Percentiles rank a stretch among this genome's conserved stretches.
phyloP scores from a whole-genome alignment of 495 filamentous ascomycete species.

The Talaromyces borbonicus region DNA sequence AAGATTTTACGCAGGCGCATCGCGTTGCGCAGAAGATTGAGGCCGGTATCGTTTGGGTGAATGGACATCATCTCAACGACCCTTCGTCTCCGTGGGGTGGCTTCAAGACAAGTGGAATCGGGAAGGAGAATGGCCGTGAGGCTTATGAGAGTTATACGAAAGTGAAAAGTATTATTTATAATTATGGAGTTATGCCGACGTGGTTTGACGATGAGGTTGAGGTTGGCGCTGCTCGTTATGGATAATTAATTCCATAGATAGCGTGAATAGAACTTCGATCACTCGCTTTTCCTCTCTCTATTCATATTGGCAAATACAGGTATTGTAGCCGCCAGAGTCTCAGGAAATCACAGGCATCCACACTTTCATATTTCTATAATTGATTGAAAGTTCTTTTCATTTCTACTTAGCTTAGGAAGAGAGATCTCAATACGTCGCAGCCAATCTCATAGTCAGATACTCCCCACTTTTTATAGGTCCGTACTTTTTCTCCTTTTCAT shows the following conservation, averaged over 20 bases:
- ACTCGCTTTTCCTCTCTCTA: no score
- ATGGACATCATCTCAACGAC: conserved; percentile 52
- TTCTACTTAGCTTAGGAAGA: no score
- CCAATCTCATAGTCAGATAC: conserved; percentile 71
- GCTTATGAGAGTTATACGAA: conserved; percentile 49
- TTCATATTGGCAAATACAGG: no score
- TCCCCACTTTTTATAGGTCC: conserved; percentile 66
- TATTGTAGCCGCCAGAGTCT: no score
- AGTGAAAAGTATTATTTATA: conserved; percentile 49
- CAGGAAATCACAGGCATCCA: no score
- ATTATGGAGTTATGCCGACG: conserved; percentile 38
- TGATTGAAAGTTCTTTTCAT: no score
- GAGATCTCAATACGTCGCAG: conserved; percentile 50
- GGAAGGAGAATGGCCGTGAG: conserved; percentile 48
- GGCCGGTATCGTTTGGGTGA: conserved; percentile 53
- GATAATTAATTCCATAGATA: conserved; percentile 15
- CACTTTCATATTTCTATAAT: no score
- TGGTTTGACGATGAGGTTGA: conserved; percentile 41
- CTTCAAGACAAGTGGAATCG: conserved; percentile 44
- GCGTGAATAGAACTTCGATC: no score
- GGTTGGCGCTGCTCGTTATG: conserved; percentile 34
- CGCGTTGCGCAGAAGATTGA: conserved; percentile 46
- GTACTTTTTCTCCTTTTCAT: conserved; percentile 66
- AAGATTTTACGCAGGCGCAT: conserved; percentile 47
- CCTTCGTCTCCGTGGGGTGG: conserved; percentile 53